phyloP scores from a whole-genome alignment of 768 basidiomycete species.

The Leccinum ochraceum region DNA sequence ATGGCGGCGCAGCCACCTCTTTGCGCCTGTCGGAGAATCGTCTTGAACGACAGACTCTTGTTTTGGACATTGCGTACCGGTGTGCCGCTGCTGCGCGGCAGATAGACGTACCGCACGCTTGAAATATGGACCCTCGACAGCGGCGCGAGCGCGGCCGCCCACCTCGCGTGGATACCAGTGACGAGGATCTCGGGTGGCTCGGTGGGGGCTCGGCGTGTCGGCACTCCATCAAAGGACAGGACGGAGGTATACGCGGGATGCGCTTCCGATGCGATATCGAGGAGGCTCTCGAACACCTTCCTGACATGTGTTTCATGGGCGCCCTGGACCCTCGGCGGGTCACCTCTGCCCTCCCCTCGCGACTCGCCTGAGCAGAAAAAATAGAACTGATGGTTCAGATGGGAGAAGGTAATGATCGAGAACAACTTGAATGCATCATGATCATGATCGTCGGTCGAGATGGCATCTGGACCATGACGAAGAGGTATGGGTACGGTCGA shows the following conservation, averaged over 20 bases:
- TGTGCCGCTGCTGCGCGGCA: neutral
- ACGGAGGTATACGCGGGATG: neutral
- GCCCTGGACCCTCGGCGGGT: neutral
- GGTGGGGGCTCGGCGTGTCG: neutral
- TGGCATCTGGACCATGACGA: neutral
- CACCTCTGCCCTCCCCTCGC: neutral
- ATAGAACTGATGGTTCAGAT: conserved; percentile 9
- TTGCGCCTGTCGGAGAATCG: neutral
- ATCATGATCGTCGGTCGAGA: neutral
- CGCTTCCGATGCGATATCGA: conserved; percentile 2
- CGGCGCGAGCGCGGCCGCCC: conserved; percentile 13
- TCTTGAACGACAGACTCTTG: neutral
- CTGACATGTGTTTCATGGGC: conserved; percentile 17
- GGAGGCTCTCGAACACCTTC: conserved; percentile 15
- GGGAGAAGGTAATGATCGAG: conserved; percentile 22
- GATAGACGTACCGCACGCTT: conserved; percentile 8
- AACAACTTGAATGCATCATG: conserved; percentile 9
- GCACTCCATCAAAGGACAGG: neutral
- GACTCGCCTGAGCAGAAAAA: conserved; percentile 22
- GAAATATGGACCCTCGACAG: conserved; percentile 5
- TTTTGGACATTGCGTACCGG: neutral
- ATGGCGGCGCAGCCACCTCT: no score
- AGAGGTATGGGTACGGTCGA: conserved; percentile 17
- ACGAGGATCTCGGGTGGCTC: conserved; percentile 17
- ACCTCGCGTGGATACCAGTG: conserved; percentile 9